Base-by-base conservation (phyloP, 805 yeast genomes). In the Candida xiaguanensis region DNA sequence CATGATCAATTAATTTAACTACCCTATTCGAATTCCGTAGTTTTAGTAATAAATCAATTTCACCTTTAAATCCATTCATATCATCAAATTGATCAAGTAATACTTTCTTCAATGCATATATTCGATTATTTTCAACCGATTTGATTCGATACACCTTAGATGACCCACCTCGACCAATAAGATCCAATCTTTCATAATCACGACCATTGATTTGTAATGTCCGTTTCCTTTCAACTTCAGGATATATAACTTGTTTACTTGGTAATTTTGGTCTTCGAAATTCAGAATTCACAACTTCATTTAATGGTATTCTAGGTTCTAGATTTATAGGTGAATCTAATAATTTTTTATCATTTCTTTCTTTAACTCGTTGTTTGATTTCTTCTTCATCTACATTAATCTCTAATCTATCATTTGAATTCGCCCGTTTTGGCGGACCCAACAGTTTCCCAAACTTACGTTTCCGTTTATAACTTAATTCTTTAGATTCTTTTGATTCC, bases 131-230 rank as follows among this genome's bases (percentile, higher is more conserved):
- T 4, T 49, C 47, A n/a, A 52, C 46, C 0, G 76, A 66, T 48
- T 75, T 82, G 1, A 83, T 93, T 56, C 82, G 85, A 65, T 82
- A 90, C 15, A 90, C 98, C 54, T 84, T 87, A 0, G 96, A 89
- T 0, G 96, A 76, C 0, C 97, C 98, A 18, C 97, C 98, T 57
- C 85, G 76, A 4, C 97, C 98, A 14, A 90, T 58, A 11, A 85
- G 65, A 52, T 88, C 96, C 19, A 85, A 62, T 41, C 82, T 75
- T 51, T 83, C 90, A 54, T 85, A 91, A 31, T 72, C 72, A 24
- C 70, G 71, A 2, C 75, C 79, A 55, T 88, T 85, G 15, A 69
- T 63, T 2, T 45, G 48, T 6, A 69, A 60, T 15, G 55, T 40
- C 43, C 63, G 62, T 29, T 54, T 57, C 25, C 50, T 50, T 13